Evolutionary conservation across 306 rosid species (phyloP), one percentile per base, ranked within the genome.

Genomic region (Macrotyloma uniflorum): DNA sequence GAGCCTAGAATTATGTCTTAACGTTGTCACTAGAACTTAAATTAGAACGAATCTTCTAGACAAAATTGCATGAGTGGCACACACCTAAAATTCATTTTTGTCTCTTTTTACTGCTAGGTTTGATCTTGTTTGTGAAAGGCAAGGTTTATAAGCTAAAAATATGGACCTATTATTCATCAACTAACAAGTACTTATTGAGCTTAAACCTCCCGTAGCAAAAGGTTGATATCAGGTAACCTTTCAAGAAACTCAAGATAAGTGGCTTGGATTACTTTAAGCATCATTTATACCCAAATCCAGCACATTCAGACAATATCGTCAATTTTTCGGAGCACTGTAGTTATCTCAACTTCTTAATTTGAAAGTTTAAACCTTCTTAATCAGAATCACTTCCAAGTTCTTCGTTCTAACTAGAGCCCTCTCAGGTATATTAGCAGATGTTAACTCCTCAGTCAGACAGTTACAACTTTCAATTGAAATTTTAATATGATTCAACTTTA

Each of bases 201-300:
- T 61, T 9, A 79, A 49, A 65, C 26, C 30, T 79, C 47, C 72
- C 74, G n/a, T 64, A 14, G 28, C 38, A 57, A 66, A 49, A 70
- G 19, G 64, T 58, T 61, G 28, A 80, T 35, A 33, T 10, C 47
- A 16, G 43, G 40, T 58, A 61, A 22, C 38, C 62, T 35, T 67
- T 63, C 14, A 63, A 36, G 72, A 65, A 77, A 76, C 23, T 50
- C 50, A 53, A 19, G 19, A 40, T 68, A 70, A 54, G 59, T 5
- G 26, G 18, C 63, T 36, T 28, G 57, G 70, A 61, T 70, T 67
- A 46, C 42, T 24, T 50, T 22, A 26, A 58, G 59, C 20, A 66
- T 18, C 9, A 24, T 47, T 38, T 30, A 57, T 32, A 10, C 24
- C 66, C 45, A 40, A 20, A 20, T 54, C n/a, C 65, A 6, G 64